Evolutionary conservation across 805 yeast genomes (phyloP).

Genomic region (Candida sithepensis): DNA sequence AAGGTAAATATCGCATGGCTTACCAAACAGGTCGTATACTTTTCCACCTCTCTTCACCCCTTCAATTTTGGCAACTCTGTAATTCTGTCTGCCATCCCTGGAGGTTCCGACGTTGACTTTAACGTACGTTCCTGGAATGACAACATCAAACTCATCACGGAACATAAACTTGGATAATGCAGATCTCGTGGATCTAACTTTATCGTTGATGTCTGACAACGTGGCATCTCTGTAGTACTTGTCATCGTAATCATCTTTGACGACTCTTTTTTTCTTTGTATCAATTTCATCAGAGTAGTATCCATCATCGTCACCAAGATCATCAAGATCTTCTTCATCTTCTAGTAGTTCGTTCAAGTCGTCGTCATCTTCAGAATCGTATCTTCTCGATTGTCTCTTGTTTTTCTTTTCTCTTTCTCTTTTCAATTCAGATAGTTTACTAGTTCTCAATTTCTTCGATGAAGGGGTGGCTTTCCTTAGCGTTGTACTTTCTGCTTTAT

Average conservation of each 20-base stretch:
- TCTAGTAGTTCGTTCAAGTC: slow-evolving; percentile 33
- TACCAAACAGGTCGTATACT: slow-evolving; percentile 40
- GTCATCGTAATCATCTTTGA: slow-evolving; percentile 37
- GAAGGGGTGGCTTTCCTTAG: slow-evolving; percentile 25
- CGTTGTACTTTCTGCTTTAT: slow-evolving; percentile 36
- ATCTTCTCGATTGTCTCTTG: slow-evolving; percentile 25
- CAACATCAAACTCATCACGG: slow-evolving; percentile 74
- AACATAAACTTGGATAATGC: slow-evolving; percentile 71
- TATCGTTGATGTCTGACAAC: slow-evolving; percentile 59
- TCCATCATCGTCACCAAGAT: slow-evolving; percentile 37
- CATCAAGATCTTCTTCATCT: slow-evolving; percentile 37
- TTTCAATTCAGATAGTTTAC: slow-evolving; percentile 33
- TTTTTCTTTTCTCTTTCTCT: slow-evolving; percentile 34
- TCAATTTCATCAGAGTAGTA: slow-evolving; percentile 24
- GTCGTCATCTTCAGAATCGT: slow-evolving; percentile 42
- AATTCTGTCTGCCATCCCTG: slow-evolving; percentile 57
- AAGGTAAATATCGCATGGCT: slow-evolving; percentile 50
- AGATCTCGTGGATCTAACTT: slow-evolving; percentile 72
- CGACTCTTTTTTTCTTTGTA: slow-evolving; percentile 41
- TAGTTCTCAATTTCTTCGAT: slow-evolving; percentile 29
- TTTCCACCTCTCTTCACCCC: slow-evolving; percentile 42
- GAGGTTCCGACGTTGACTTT: slow-evolving; percentile 78
- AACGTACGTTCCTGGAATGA: slow-evolving; percentile 71
- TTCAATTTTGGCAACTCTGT: slow-evolving; percentile 81
- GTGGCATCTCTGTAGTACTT: slow-evolving; percentile 40